These are phyloP conservation scores for Dictyostelium firmibasis DNA, from an alignment of 78 protist genomes.

Conservation along the genomic window DNA sequence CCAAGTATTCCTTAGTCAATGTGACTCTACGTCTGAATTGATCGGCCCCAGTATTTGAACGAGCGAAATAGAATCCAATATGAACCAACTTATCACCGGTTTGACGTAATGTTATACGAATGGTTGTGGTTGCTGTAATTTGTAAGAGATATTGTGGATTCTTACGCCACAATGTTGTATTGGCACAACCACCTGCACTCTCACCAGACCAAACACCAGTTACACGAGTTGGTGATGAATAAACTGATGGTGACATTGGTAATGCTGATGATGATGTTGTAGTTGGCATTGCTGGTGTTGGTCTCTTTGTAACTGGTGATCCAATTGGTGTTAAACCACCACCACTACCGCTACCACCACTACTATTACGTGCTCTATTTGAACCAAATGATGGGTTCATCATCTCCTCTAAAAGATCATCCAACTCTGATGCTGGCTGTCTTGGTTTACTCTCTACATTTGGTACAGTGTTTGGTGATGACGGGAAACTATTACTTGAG, in stretches of 20 bases:
- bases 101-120: constrained; percentile 43
- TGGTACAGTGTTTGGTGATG: constrained; percentile 41
- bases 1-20: constrained; percentile 24
- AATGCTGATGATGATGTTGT: not conserved
- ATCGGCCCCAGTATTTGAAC: not conserved
- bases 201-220: constrained; percentile 52
- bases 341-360: not conserved
- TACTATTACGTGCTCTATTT: not conserved
- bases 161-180: constrained; percentile 37
- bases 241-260: not conserved
- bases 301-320: constrained; percentile 28
- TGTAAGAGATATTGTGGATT: constrained; percentile 67
- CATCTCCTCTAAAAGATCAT: constrained; percentile 67
- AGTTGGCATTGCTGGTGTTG: not conserved
- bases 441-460: constrained; percentile 5
- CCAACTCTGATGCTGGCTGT: constrained; percentile 55
- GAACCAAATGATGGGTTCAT: constrained; percentile 74
- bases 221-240: not conserved
- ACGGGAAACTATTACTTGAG: constrained; percentile 23
- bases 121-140: not conserved
- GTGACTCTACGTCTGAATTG: not conserved
- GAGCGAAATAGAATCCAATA: constrained; percentile 64
- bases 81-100: constrained; percentile 62
- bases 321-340: constrained; percentile 52
- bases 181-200: constrained; percentile 81